Conservation (phyloP, 2,329 filamentous ascomycete genomes). For the Bipolaris bicolor region DNA sequence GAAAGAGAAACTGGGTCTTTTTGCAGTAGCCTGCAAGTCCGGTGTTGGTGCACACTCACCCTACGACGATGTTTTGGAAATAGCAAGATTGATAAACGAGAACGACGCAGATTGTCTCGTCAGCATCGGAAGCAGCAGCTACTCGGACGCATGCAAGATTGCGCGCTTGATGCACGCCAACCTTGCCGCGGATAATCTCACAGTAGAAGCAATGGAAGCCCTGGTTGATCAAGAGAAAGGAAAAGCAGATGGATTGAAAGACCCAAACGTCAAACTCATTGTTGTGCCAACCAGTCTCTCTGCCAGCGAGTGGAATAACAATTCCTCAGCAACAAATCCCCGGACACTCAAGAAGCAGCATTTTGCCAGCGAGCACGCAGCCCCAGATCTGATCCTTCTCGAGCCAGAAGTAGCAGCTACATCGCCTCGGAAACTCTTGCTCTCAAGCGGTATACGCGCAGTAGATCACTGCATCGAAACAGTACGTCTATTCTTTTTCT, state of each 20-base stretch:
- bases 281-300: slow-evolving; percentile 33
- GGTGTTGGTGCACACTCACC: slow-evolving; percentile 33
- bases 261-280: slow-evolving; percentile 28
- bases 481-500: neutral
- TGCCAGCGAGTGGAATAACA: slow-evolving; percentile 35
- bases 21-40: slow-evolving; percentile 26
- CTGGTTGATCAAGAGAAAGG: slow-evolving; percentile 29
- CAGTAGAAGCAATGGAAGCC: slow-evolving; percentile 29
- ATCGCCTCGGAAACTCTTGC: slow-evolving; percentile 32
- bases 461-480: slow-evolving; percentile 42
- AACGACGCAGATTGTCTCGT: slow-evolving; percentile 29
- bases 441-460: slow-evolving; percentile 37
- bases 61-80: slow-evolving; percentile 32
- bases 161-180: slow-evolving; percentile 30
- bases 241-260: slow-evolving; percentile 17
- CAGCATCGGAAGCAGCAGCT: slow-evolving; percentile 33
- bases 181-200: slow-evolving; percentile 18
- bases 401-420: slow-evolving; percentile 34
- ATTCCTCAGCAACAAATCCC: slow-evolving; percentile 28
- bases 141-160: slow-evolving; percentile 38
- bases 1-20: slow-evolving; percentile 21
- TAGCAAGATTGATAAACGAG: slow-evolving; percentile 22
- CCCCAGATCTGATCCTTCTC: slow-evolving; percentile 29
- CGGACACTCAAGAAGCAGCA: slow-evolving; percentile 34
- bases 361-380: slow-evolving; percentile 25